Percentiles rank a stretch among this genome's conserved stretches.
phyloP scores from a whole-genome alignment of 768 basidiomycete genomes.

The Russula sp. region DNA sequence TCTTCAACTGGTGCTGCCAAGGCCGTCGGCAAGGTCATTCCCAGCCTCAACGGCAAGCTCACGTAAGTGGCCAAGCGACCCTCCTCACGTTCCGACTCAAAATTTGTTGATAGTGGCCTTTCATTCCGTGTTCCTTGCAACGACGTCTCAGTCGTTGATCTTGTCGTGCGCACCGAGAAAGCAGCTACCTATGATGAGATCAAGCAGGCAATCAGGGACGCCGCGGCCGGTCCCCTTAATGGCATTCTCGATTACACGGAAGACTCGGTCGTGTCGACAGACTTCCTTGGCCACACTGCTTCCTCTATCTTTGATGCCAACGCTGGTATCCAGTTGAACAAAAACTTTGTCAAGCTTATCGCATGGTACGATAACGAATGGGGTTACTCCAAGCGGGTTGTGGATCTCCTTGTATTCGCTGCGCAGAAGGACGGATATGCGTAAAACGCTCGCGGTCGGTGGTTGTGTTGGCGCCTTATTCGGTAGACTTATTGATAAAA shows the following conservation, averaged over 20 bases:
- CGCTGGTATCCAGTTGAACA: constrained; percentile 90
- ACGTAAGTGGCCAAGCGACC: constrained; percentile 56
- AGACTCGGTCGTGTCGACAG: constrained; percentile 89
- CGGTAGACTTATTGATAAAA: constrained; percentile 27
- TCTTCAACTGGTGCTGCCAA: constrained; percentile 99
- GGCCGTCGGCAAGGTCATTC: constrained; percentile 98
- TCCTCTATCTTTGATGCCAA: constrained; percentile 93
- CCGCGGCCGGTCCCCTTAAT: constrained; percentile 65
- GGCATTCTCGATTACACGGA: constrained; percentile 90
- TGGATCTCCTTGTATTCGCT: constrained; percentile 80
- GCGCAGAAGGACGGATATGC: constrained; percentile 62
- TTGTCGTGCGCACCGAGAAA: constrained; percentile 91
- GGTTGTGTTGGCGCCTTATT: background rate
- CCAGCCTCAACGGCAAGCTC: constrained; percentile 93
- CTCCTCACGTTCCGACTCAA: constrained; percentile 15
- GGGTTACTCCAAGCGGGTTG: constrained; percentile 91
- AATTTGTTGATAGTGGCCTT: constrained; percentile 60
- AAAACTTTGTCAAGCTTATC: constrained; percentile 94
- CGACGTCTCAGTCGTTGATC: constrained; percentile 97
- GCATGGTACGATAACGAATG: constrained; percentile 95
- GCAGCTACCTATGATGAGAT: constrained; percentile 83
- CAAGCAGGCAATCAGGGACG: constrained; percentile 79
- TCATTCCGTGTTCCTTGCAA: constrained; percentile 96
- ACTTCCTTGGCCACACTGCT: constrained; percentile 75
- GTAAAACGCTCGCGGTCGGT: constrained; percentile 10